Base-by-base conservation (phyloP, 2,329 filamentous ascomycete genomes). In the Xylariales sp. region DNA sequence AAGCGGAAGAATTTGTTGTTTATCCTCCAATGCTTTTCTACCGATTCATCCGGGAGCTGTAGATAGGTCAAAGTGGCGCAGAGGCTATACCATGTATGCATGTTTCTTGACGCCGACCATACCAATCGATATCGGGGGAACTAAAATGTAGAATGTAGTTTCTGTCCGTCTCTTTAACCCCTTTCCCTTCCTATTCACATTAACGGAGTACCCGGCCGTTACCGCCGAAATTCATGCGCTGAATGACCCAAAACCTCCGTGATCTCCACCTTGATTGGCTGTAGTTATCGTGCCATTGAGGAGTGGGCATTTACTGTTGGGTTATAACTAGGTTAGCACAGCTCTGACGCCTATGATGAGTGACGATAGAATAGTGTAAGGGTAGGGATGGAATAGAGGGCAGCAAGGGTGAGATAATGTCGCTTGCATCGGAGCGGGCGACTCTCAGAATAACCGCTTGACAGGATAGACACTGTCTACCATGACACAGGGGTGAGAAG, bases 221-320 rank as follows among this genome's bases (percentile, higher is more conserved):
- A 23, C 23, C 23, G 23, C 3, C 32, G 36, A 65, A 80, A 79
- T 18, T 67, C 45, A 69, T 32, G 82, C 81, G 58, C 80, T 82
- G 77, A 86, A 86, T 62, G 86, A 84, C 65, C 87, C 87, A 78
- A 89, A 89, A 6, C 86, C 85, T 62, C 86, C 85, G 68, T 88
- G 84, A 69, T 89, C 87, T 45, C 82, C 81, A n/a, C 82, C 81
- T 65, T 83, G 82, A 69, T 85, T 86, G 72, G 87, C 85, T 46
- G 83, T 81, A 71, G 91, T 91, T 83, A 91, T 91, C 39, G 91
- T 93, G 60, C 93, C 93, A 78, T 97, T 97, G 69, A 97, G 90
- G 79, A 96, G 84, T 55, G 93, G 93, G 79, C 93, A 97, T 93
- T 85, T 78, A 69, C 73, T 77, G 65, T 65, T 52, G 16, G 34